Evolutionary conservation across 2,329 filamentous ascomycete genomes (phyloP).

Genomic region (Nigrospora oryzae): DNA sequence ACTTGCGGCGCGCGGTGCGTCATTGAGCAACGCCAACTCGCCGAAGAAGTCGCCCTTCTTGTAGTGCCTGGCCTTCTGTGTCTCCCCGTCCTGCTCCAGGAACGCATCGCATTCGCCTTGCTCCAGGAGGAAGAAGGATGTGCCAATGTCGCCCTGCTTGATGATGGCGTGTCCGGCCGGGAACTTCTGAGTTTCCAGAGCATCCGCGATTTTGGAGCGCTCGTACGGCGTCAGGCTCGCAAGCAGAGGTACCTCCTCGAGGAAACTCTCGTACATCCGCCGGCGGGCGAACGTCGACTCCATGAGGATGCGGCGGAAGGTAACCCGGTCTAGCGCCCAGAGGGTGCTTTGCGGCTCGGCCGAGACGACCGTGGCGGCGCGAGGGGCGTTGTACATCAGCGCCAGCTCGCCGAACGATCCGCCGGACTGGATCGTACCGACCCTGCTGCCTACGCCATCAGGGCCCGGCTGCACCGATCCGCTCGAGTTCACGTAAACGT

Average conservation of each 20-base stretch:
- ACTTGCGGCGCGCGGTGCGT: conserved; percentile 85
- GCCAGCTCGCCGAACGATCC: conserved; percentile 95
- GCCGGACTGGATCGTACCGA: conserved; percentile 74
- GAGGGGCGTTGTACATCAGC: conserved; percentile 96
- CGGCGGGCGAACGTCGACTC: conserved; percentile 93
- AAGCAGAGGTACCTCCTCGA: conserved; percentile 86
- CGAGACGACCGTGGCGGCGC: conserved; percentile 87
- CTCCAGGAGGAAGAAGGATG: conserved; percentile 88
- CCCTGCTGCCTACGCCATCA: conserved; percentile 75
- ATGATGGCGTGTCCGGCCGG: conserved; percentile 77
- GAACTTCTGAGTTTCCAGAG: conserved; percentile 84
- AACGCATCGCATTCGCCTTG: conserved; percentile 78
- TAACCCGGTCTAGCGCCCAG: conserved; percentile 92
- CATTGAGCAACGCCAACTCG: conserved; percentile 86
- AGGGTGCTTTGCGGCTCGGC: conserved; percentile 70
- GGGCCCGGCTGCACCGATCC: conserved; percentile 72
- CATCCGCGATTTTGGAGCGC: conserved; percentile 94
- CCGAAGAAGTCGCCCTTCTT: conserved; percentile 94
- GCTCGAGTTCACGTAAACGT: conserved; percentile 77
- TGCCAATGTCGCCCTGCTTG: conserved; percentile 80
- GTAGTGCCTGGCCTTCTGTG: conserved; percentile 70
- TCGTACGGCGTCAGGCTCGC: conserved; percentile 82
- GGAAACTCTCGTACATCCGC: conserved; percentile 94
- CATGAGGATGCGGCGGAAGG: conserved; percentile 97
- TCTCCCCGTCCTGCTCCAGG: conserved; percentile 55